Evolutionary conservation across 305 asterid species (phyloP).

Genomic region (Rubia occidens): DNA sequence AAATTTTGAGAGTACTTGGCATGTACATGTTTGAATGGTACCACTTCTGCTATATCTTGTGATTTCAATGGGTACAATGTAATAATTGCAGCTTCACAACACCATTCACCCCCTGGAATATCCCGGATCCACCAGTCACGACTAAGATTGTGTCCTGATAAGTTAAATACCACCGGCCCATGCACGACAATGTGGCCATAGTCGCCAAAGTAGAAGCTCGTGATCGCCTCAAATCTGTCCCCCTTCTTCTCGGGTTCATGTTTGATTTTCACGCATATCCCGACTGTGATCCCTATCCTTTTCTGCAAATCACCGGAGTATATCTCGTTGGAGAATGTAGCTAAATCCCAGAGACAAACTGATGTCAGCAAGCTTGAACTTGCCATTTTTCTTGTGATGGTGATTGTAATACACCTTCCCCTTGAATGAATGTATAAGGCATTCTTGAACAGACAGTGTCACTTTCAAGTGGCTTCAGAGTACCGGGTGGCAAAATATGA

Average conservation of each 20-base stretch:
- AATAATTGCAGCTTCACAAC: constrained; percentile 48
- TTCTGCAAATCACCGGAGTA: constrained; percentile 50
- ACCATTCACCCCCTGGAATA: constrained; percentile 45
- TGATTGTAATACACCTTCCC: not conserved
- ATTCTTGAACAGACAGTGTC: not conserved
- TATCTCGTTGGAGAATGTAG: constrained; percentile 59
- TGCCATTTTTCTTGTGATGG: constrained; percentile 27
- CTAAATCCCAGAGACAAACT: constrained; percentile 43
- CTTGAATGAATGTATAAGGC: not conserved
- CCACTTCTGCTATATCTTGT: too few relatives aligned
- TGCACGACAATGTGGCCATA: constrained; percentile 61
- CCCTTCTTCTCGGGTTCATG: constrained; percentile 41
- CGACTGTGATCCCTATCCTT: constrained; percentile 49
- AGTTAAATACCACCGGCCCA: constrained; percentile 46
- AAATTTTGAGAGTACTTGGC: too few relatives aligned
- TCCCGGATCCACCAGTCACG: constrained; percentile 63
- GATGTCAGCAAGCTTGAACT: constrained; percentile 9
- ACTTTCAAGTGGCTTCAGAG: not conserved
- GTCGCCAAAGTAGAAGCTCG: constrained; percentile 62
- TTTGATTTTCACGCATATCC: constrained; percentile 42
- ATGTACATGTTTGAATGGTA: too few relatives aligned
- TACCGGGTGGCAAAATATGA: too few relatives aligned
- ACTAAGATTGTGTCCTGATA: constrained; percentile 41
- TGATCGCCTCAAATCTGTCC: constrained; percentile 44
- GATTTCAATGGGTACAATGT: constrained; percentile 32